These are phyloP conservation scores for Fusarium compactum DNA, from an alignment of 2,329 filamentous ascomycete species.

Conservation along the genomic window DNA sequence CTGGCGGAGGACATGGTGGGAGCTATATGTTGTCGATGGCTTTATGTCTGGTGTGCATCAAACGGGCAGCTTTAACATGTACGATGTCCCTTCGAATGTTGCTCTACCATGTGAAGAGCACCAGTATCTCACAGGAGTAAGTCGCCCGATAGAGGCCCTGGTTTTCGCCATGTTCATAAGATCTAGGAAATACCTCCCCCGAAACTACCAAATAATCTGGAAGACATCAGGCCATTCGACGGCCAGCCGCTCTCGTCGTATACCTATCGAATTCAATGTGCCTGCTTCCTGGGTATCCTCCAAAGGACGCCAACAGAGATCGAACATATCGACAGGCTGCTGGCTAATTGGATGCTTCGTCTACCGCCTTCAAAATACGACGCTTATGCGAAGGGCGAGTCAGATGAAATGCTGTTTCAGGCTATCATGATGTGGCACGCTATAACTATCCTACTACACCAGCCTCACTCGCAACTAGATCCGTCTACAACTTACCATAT, in stretches of 20 bases:
- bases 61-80: conserved; percentile 5
- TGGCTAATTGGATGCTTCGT: conserved; percentile 19
- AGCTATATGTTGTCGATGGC: conserved; percentile 13
- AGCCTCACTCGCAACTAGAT: conserved; percentile 9
- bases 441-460: conserved; percentile 4
- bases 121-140: conserved; percentile 6
- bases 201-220: background rate
- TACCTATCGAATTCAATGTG: conserved; percentile 9
- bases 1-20: conserved; percentile 19
- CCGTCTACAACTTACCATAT: conserved; percentile 4
- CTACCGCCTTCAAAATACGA: background rate
- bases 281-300: conserved; percentile 1
- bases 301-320: background rate
- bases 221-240: background rate
- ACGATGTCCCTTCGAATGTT: background rate
- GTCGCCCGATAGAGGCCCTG: background rate
- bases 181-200: conserved; percentile 1
- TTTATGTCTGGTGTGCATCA: conserved; percentile 13
- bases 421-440: conserved; percentile 19
- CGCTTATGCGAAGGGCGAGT: background rate
- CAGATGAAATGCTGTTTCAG: conserved; percentile 16
- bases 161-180: background rate
- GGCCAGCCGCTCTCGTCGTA: background rate
- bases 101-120: conserved; percentile 4
- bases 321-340: background rate